These are phyloP conservation scores for Pseudonitzschia pungens DNA, from an alignment of 108 stramenopile species.

Conservation along the genomic window DNA sequence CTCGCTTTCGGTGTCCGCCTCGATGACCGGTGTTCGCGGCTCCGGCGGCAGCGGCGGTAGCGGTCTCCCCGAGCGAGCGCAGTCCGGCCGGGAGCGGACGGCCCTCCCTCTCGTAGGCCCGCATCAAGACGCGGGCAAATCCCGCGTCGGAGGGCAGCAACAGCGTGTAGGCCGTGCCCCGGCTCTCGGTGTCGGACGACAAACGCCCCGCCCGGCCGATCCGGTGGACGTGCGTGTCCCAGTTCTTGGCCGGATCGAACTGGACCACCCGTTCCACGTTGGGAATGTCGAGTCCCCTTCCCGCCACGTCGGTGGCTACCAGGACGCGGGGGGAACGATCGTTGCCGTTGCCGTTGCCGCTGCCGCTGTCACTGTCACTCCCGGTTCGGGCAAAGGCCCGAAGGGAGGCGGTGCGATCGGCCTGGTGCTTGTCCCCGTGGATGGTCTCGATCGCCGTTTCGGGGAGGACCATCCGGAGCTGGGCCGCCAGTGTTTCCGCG, in stretches of 20 bases:
- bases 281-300: slow-evolving; percentile 96
- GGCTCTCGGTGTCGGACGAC: slow-evolving; percentile 27
- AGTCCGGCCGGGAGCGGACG: slow-evolving; percentile 57
- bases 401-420: slow-evolving; percentile 91
- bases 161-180: slow-evolving; percentile 78
- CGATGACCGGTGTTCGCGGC: not conserved
- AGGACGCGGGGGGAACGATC: slow-evolving; percentile 47
- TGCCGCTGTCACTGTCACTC: slow-evolving; percentile 61
- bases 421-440: slow-evolving; percentile 96
- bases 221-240: slow-evolving; percentile 94
- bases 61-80: slow-evolving; percentile 23
- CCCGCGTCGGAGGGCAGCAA: slow-evolving; percentile 68
- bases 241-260: slow-evolving; percentile 91
- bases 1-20: not conserved
- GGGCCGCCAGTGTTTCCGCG: slow-evolving; percentile 59
- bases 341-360: not conserved
- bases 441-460: slow-evolving; percentile 60
- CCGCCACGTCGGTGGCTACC: slow-evolving; percentile 98
- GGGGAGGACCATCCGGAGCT: slow-evolving; percentile 21
- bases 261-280: slow-evolving; percentile 90
- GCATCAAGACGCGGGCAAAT: slow-evolving; percentile 62
- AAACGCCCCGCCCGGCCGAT: slow-evolving; percentile 96
- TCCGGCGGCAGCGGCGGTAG: too few species aligned
- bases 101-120: slow-evolving; percentile 74
- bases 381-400: slow-evolving; percentile 83